A percentile compares a stretch with the other conserved stretches of the same genome.
Conservation (phyloP, 306 rosid genomes). For the Hylodesmum podocarpum region DNA sequence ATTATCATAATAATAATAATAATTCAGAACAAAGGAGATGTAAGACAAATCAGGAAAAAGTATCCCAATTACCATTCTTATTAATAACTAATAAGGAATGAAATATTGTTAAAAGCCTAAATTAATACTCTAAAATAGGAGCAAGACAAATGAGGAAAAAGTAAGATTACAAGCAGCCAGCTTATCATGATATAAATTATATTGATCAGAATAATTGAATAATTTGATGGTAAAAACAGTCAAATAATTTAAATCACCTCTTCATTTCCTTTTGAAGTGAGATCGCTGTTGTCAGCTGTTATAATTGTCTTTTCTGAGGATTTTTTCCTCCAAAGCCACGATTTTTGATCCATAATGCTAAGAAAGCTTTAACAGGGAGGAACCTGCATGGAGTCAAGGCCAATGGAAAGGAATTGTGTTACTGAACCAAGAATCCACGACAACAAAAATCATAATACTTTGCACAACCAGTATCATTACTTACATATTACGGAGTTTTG, state of each 20-base stretch:
- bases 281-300: constrained; percentile 44
- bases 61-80: background rate
- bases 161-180: background rate
- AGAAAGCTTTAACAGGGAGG: constrained; percentile 17
- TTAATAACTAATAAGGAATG: constrained; percentile 16
- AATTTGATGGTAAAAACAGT: background rate
- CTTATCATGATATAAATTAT: constrained; percentile 7
- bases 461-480: background rate
- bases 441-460: constrained; percentile 7
- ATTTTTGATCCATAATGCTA: constrained; percentile 65
- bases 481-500: background rate
- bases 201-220: constrained; percentile 14
- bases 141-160: background rate
- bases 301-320: constrained; percentile 60
- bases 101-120: background rate
- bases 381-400: constrained; percentile 19
- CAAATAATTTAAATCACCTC: constrained; percentile 66
- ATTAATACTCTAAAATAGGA: constrained; percentile 6
- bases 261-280: constrained; percentile 52
- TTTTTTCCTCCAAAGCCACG: constrained; percentile 88
- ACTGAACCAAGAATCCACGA: background rate
- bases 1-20: background rate
- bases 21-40: constrained; percentile 15
- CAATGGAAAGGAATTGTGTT: background rate
- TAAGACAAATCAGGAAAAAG: background rate